These are phyloP conservation scores for Chaetomium fimeti DNA, from an alignment of 495 filamentous ascomycete species.

Conservation along the genomic window DNA sequence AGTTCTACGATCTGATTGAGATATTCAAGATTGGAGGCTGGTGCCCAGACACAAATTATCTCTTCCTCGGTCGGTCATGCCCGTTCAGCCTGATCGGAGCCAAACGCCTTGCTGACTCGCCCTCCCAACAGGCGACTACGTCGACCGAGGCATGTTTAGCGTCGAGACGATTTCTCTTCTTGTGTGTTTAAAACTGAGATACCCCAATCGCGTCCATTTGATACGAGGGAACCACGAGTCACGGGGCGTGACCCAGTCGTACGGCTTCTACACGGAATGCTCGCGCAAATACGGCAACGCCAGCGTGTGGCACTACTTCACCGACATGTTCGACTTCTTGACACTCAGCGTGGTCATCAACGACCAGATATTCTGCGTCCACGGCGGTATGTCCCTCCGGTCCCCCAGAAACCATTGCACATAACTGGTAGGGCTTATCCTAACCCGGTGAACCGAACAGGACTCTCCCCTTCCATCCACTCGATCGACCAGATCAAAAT, in stretches of 20 bases:
- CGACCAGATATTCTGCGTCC: conserved; percentile 97
- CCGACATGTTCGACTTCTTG: conserved; percentile 99
- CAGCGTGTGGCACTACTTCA: conserved; percentile 99
- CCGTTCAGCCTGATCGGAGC: not conserved
- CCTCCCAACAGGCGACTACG: conserved; percentile 75
- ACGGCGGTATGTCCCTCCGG: conserved; percentile 63
- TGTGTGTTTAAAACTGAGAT: conserved; percentile 90
- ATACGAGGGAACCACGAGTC: conserved; percentile 98
- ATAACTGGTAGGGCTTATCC: not conserved
- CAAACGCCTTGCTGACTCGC: not conserved
- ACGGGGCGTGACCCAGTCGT: conserved; percentile 94
- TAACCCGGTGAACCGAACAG: conserved; percentile 31
- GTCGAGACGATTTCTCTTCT: conserved; percentile 96
- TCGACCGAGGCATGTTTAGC: conserved; percentile 94
- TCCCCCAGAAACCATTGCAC: not conserved
- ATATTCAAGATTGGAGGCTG: conserved; percentile 98
- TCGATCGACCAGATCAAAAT: conserved; percentile 99
- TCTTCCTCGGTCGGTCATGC: conserved; percentile 75
- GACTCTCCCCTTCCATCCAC: conserved; percentile 92
- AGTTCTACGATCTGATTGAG: conserved; percentile 98
- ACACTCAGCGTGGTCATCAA: conserved; percentile 96
- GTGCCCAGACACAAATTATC: conserved; percentile 95
- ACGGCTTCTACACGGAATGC: conserved; percentile 98
- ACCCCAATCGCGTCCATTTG: conserved; percentile 85
- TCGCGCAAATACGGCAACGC: conserved; percentile 96